Evolutionary conservation across 768 basidiomycete genomes (phyloP).

Genomic region (Aureoboletus auriporus): DNA sequence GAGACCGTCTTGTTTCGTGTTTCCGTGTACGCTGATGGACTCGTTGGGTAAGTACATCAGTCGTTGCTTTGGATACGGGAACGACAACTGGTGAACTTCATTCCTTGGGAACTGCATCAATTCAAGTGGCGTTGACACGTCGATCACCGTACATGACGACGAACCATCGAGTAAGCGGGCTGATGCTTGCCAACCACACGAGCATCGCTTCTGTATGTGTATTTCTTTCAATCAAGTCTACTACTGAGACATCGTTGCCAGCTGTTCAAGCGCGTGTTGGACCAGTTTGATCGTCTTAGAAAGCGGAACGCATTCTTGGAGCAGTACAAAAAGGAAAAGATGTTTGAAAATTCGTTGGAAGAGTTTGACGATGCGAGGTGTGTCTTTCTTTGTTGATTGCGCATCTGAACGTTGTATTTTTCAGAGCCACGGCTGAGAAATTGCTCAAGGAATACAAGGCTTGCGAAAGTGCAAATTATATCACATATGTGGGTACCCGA

Average conservation of each 20-base stretch:
- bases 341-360: conserved; percentile 87
- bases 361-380: conserved; percentile 98
- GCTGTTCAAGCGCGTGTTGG: conserved; percentile 94
- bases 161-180: conserved; percentile 91
- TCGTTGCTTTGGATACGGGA: conserved; percentile 95
- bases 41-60: conserved; percentile 84
- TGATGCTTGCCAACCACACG: conserved; percentile 99
- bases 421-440: conserved; percentile 81
- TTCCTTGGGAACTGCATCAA: conserved; percentile 98
- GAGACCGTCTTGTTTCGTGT: no score
- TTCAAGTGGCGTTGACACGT: conserved; percentile 93
- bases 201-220: conserved; percentile 84
- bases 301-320: conserved; percentile 94
- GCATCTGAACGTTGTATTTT: no score
- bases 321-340: conserved; percentile 95
- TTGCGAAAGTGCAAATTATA: conserved; percentile 93
- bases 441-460: conserved; percentile 93
- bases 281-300: conserved; percentile 86
- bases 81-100: conserved; percentile 94
- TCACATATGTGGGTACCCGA: conserved; percentile 79
- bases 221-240: no score
- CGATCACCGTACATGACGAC: conserved; percentile 84
- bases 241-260: no score
- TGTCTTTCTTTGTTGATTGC: conserved; percentile 11
- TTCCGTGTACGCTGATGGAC: not conserved